phyloP scores from a whole-genome alignment of 768 basidiomycete species.

The Kwoniella heveanensis region DNA sequence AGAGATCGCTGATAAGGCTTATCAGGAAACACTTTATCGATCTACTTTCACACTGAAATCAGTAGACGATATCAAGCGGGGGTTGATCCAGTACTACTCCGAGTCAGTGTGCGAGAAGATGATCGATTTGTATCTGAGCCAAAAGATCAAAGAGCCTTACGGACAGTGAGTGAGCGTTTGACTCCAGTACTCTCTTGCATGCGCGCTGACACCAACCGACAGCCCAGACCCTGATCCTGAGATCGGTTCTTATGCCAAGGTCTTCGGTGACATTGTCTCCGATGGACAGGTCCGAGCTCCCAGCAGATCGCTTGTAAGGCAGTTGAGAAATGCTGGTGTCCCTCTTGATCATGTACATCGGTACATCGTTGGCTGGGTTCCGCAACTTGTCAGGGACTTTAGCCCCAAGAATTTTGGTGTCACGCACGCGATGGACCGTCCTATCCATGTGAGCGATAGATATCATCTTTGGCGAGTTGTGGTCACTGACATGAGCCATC shows the following conservation, averaged over 20 bases:
- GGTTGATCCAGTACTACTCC: conserved; percentile 18
- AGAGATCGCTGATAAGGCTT: background rate
- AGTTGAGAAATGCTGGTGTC: conserved; percentile 19
- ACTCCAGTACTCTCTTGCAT: too few relatives aligned
- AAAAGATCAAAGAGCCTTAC: conserved; percentile 21
- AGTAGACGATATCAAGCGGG: conserved; percentile 5
- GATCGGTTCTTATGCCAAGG: conserved; percentile 16
- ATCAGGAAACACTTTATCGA: conserved; percentile 17
- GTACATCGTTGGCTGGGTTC: conserved; percentile 24
- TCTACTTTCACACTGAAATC: conserved; percentile 4
- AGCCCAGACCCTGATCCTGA: conserved; percentile 16
- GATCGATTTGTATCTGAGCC: conserved; percentile 20
- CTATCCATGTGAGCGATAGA: conserved; percentile 16
- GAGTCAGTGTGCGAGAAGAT: conserved; percentile 13
- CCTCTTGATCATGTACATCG: conserved; percentile 16
- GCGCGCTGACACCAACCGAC: background rate
- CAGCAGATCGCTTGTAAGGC: conserved; percentile 14
- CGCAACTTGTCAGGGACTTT: conserved; percentile 15
- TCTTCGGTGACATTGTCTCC: conserved; percentile 22
- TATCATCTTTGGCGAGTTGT: too few relatives aligned
- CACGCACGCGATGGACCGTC: conserved; percentile 20
- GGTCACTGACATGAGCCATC: background rate
- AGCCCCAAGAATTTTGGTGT: conserved; percentile 14
- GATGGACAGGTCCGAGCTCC: conserved; percentile 30
- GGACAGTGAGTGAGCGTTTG: conserved; percentile 24